Conservation (phyloP, 176 grass and related monocot species). For the Avena eriantha region DNA sequence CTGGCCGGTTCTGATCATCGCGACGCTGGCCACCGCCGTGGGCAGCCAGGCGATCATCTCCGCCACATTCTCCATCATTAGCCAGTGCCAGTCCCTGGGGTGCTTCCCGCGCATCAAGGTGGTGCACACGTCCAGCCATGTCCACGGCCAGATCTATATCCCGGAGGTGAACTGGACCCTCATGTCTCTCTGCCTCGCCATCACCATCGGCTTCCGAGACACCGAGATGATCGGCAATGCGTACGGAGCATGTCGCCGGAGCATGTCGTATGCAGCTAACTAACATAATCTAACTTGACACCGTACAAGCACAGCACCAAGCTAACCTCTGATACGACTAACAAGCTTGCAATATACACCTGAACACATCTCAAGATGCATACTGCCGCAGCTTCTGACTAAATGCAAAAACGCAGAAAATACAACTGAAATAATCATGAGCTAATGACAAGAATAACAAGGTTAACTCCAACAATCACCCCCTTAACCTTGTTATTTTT, state of each 20-base stretch:
- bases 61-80: slow-evolving; percentile 84
- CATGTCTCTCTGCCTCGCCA: slow-evolving; percentile 69
- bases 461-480: no score
- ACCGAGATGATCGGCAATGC: slow-evolving; percentile 87
- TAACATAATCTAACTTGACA: no score
- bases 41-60: slow-evolving; percentile 97
- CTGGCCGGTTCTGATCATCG: slow-evolving; percentile 80
- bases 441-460: no score
- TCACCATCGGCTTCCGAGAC: slow-evolving; percentile 77
- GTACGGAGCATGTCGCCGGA: slow-evolving; percentile 85
- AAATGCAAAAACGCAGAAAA: no score
- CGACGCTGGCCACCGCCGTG: slow-evolving; percentile 80
- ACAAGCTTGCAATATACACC: no score
- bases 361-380: no score
- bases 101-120: slow-evolving; percentile 89
- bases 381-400: no score
- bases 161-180: slow-evolving; percentile 90
- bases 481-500: no score
- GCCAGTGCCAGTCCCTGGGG: slow-evolving; percentile 82
- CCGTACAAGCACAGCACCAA: no score
- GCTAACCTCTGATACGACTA: no score
- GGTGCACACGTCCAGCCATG: slow-evolving; percentile 78
- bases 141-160: slow-evolving; percentile 92
- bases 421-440: no score
- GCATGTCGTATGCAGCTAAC: no score